Base-by-base conservation (phyloP, 495 filamentous ascomycete genomes). In the Xylaria sp. region DNA sequence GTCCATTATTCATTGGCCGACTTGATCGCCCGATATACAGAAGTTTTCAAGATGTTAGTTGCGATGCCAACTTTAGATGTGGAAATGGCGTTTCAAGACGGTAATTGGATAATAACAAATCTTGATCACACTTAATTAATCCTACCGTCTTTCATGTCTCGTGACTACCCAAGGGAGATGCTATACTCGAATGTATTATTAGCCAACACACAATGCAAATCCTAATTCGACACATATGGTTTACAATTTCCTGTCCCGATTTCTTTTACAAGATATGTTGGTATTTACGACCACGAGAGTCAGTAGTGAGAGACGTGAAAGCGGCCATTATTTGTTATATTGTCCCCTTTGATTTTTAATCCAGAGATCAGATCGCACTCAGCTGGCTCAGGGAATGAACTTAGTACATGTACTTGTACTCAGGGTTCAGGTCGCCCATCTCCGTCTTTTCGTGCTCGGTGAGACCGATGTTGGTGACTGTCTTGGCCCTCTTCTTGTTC, bases 371-470 rank as follows among this genome's bases (percentile, higher is more conserved):
- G 15, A 58, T 58, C 52, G 15, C 12, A 31, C 5, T 17, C 19
- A 58, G 29, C 53, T 6, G 19, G 53, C 53, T 58, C 29, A 35
- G 29, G 14, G 8, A 50, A n/a, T n/a, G 44, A 33, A 5, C 43
- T 65, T 78, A 89, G 69, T 88, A 79, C 78, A 87, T 74, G 72
- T 91, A 91, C 68, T 86, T 80, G 75, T 89, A 91, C 70, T 90
- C 86, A 26, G 89, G 88, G 76, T 85, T 91, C 77, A 90, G 66
- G 79, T 93, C 92, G 8, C 92, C 92, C 69, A 92, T 78, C 72
- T 91, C 89, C 59, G 84, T 87, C 87, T 93, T 93, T 82, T 94
- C 92, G 68, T 88, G 86, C 74, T 93, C 90, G 8, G 89, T 91
- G 78, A 93, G 76, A 6, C 84, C 84, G 37, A 90, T 76, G 77